Conservation (phyloP, 352 stramenopile genomes). For the Phytopythium sindhum region DNA sequence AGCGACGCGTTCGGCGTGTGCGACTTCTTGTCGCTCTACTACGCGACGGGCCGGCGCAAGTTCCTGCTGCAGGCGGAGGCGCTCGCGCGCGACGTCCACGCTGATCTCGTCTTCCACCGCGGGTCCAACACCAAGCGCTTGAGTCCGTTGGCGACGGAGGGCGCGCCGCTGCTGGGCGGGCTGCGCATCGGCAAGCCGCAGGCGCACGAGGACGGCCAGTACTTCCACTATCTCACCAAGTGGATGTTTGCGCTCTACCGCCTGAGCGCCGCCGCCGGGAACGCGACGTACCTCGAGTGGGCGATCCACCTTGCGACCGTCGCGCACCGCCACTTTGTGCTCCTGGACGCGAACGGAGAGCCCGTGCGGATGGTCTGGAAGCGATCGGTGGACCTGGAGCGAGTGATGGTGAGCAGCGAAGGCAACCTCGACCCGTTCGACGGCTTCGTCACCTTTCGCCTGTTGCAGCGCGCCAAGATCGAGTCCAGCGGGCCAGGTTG, state of each 20-base stretch:
- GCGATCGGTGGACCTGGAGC: slow-evolving; percentile 26
- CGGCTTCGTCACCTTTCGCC: slow-evolving; percentile 20
- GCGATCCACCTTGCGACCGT: not conserved
- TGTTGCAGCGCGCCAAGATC: slow-evolving; percentile 19
- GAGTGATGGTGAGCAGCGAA: slow-evolving; percentile 23
- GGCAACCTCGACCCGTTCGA: slow-evolving; percentile 32
- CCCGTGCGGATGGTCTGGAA: slow-evolving; percentile 34
- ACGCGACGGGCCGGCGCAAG: slow-evolving; percentile 3
- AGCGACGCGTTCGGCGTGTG: slow-evolving; percentile 37
- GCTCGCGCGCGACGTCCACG: slow-evolving; percentile 24
- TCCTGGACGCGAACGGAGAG: slow-evolving; percentile 12
- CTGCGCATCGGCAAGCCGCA: slow-evolving; percentile 33
- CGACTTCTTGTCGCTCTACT: slow-evolving; percentile 23
- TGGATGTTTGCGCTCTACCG: slow-evolving; percentile 37
- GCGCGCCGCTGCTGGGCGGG: slow-evolving; percentile 16
- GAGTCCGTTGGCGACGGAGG: not conserved
- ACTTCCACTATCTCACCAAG: slow-evolving; percentile 39
- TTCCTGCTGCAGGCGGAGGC: slow-evolving; percentile 23
- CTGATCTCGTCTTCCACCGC: slow-evolving; percentile 19
- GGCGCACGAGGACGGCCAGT: slow-evolving; percentile 29
- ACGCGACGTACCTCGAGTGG: slow-evolving; percentile 4
- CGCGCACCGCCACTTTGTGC: slow-evolving; percentile 16
- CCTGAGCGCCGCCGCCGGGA: slow-evolving; percentile 15
- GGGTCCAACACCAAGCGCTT: slow-evolving; percentile 14
- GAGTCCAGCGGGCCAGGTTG: slow-evolving; percentile 4